Percentiles rank a stretch among this genome's conserved stretches.
Evolutionary conservation across 2,329 filamentous ascomycete genomes (phyloP).

Genomic region (Cladosporium sp.): DNA sequence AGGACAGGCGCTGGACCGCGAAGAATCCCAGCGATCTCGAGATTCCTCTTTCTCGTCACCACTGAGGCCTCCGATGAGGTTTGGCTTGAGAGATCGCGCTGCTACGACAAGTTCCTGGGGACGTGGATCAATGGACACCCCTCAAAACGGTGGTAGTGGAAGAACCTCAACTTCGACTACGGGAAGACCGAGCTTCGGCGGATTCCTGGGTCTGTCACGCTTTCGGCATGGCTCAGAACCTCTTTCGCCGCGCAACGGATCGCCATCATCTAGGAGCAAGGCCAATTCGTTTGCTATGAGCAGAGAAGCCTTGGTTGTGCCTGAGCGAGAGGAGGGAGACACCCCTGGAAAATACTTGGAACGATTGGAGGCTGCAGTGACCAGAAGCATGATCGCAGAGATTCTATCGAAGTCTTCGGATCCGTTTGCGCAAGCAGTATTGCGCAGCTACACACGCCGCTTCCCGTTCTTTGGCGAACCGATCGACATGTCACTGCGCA

Average conservation of each 20-base stretch:
- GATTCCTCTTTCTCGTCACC: slow-evolving; percentile 64
- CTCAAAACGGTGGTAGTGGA: slow-evolving; percentile 56
- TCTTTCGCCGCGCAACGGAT: slow-evolving; percentile 64
- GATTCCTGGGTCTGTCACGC: slow-evolving; percentile 73
- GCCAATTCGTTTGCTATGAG: slow-evolving; percentile 79
- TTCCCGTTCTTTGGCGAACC: slow-evolving; percentile 96
- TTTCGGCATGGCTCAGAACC: slow-evolving; percentile 81
- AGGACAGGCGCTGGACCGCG: slow-evolving; percentile 54
- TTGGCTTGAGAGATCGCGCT: slow-evolving; percentile 71
- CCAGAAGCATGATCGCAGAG: slow-evolving; percentile 78
- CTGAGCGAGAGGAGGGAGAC: slow-evolving; percentile 81
- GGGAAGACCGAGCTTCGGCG: slow-evolving; percentile 91
- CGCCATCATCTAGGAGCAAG: slow-evolving; percentile 75
- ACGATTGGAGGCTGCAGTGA: slow-evolving; percentile 76
- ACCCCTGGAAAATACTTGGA: slow-evolving; percentile 86
- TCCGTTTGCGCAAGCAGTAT: slow-evolving; percentile 75
- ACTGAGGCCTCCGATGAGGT: slow-evolving; percentile 58
- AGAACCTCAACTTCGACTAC: slow-evolving; percentile 79
- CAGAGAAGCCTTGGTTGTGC: slow-evolving; percentile 68
- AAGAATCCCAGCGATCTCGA: slow-evolving; percentile 63
- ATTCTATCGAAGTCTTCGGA: slow-evolving; percentile 85
- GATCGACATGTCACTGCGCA: slow-evolving; percentile 96
- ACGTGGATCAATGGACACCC: slow-evolving; percentile 68
- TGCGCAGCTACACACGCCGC: slow-evolving; percentile 92
- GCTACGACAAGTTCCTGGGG: slow-evolving; percentile 86